These are phyloP conservation scores for Emergomyces orientalis DNA, from an alignment of 2,329 filamentous ascomycete species.

Conservation along the genomic window DNA sequence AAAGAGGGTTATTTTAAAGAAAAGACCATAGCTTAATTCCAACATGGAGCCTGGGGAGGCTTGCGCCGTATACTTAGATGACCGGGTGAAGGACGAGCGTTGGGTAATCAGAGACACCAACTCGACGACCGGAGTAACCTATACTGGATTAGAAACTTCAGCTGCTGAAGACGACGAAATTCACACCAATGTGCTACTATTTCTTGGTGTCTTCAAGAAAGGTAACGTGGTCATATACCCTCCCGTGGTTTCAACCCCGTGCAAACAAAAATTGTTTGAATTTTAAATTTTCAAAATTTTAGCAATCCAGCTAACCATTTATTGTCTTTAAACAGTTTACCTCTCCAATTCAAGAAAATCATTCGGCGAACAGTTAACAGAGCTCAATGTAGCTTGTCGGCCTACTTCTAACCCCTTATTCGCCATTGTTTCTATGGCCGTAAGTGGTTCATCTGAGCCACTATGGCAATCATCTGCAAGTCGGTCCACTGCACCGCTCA, in stretches of 20 bases:
- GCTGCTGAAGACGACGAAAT: constrained; percentile 37
- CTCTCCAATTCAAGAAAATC: constrained; percentile 45
- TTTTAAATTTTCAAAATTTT: neutral
- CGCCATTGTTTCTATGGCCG: constrained; percentile 46
- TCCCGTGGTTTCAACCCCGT: neutral
- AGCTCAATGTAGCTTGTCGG: constrained; percentile 40
- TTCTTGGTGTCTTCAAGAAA: constrained; percentile 45
- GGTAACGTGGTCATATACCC: constrained; percentile 31
- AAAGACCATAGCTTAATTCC: neutral
- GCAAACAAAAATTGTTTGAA: too few relatives aligned
- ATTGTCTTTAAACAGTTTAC: constrained; percentile 38
- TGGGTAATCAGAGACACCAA: constrained; percentile 33
- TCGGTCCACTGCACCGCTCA: constrained; percentile 22
- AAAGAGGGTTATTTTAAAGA: neutral
- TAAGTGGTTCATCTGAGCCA: constrained; percentile 30
- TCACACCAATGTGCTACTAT: constrained; percentile 39
- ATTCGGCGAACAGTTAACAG: constrained; percentile 45
- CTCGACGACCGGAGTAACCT: constrained; percentile 21
- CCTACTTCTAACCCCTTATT: constrained; percentile 44
- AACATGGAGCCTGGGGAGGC: constrained; percentile 36
- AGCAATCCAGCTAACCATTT: constrained; percentile 7
- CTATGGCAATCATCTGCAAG: constrained; percentile 13
- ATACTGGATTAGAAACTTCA: constrained; percentile 21
- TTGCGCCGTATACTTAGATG: constrained; percentile 40
- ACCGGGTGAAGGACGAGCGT: constrained; percentile 36